phyloP scores from a whole-genome alignment of 2,329 filamentous ascomycete genomes.

The Fusarium tjaetaba region DNA sequence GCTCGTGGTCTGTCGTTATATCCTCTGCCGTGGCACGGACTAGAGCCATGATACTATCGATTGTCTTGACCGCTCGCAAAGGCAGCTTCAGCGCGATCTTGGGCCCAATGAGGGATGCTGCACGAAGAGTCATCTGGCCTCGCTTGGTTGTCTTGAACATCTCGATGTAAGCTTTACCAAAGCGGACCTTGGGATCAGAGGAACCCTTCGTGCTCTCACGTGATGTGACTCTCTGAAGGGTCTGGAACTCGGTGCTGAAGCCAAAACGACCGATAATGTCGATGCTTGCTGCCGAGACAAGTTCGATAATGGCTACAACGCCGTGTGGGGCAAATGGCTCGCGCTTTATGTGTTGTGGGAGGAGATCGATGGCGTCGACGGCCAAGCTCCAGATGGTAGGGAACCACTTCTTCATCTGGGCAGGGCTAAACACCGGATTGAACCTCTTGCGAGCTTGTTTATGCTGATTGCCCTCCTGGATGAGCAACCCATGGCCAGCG shows the following conservation, averaged over 20 bases:
- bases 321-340: neutral
- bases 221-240: neutral
- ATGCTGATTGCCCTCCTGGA: neutral
- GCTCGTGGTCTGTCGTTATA: neutral
- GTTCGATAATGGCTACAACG: neutral
- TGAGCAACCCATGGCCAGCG: neutral
- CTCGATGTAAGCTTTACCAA: neutral
- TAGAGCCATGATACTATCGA: neutral
- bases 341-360: accelerated
- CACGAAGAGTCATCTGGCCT: neutral
- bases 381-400: neutral
- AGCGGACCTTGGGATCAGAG: neutral
- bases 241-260: neutral
- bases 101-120: accelerated
- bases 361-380: accelerated
- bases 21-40: neutral
- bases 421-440: neutral
- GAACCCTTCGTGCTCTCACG: neutral
- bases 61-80: neutral
- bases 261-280: neutral
- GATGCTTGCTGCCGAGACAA: neutral
- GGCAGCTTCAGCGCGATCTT: neutral
- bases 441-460: neutral
- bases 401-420: neutral
- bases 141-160: neutral